Base-by-base conservation (phyloP, 805 yeast genomes). In the Monosporozyma unispora region DNA sequence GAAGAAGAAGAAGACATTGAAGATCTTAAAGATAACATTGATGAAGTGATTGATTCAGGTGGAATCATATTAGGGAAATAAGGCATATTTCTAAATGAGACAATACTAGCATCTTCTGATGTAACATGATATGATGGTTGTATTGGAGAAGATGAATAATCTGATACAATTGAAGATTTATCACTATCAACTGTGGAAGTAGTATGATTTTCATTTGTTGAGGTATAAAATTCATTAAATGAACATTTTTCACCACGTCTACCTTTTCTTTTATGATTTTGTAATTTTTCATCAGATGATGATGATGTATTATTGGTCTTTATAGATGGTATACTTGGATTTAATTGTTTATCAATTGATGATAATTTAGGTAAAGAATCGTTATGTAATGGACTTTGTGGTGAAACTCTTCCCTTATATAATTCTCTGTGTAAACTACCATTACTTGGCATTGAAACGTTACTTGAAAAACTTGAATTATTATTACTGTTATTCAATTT, bases 41-140 rank as follows among this genome's bases (percentile, higher is more conserved):
- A 25, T 25, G 41, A 38, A 10, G 21, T 7, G 21, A 37, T n/a
- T 18, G 48, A 38, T 42, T 46, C 47, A 14, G 33, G 44, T 25
- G 43, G 47, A 3, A 41, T 10, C 29, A 45, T 8, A 16, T 21
- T 29, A 4, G 47, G 39, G 28, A 48, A 44, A 8, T 42, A 45
- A 11, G 44, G 44, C 43, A 48, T 37, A 37, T 62, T 61, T 41
- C 61, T 49, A 49, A 61, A 44, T 12, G 64, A 59, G 16, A 60
- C 41, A 9, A 53, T 54, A 40, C 62, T 60, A 4, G 57, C 62
- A 47, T 56, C 56, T 28, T 52, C 60, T 6, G 63, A 58, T 19
- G 63, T 66, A n/a, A 59, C 47, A 19, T 48, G 47, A 19, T 44
- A 48, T n/a, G 50, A 37, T 21, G 49, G 49, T 16, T 40, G 45